phyloP scores from a whole-genome alignment of 345 rosid species.

The Corchorus olitorius region DNA sequence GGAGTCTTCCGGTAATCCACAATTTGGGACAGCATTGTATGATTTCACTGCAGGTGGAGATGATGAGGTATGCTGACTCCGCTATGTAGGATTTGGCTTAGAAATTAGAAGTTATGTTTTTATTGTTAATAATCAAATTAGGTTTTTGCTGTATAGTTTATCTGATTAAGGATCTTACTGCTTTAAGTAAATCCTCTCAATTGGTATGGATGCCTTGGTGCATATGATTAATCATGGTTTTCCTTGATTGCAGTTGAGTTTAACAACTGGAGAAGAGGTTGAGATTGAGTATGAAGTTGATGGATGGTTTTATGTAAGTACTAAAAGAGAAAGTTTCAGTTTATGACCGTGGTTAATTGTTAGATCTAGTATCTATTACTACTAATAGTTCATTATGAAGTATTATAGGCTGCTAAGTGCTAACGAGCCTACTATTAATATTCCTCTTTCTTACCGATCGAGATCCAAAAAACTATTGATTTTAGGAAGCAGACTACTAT shows the following conservation, averaged over 20 bases:
- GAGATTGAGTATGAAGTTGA: conserved; percentile 97
- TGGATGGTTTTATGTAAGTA: conserved; percentile 98
- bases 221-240: conserved; percentile 14
- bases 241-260: conserved; percentile 70
- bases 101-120: too few species aligned
- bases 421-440: too few species aligned
- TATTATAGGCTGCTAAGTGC: too few species aligned
- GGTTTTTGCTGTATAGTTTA: background rate
- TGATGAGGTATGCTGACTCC: conserved; percentile 67
- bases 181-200: background rate
- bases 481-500: background rate
- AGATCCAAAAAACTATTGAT: too few species aligned
- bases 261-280: conserved; percentile 90
- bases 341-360: background rate
- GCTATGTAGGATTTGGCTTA: background rate
- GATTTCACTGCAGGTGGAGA: conserved; percentile 99
- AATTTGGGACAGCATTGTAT: conserved; percentile 81
- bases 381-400: background rate
- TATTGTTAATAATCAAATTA: background rate
- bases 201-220: background rate
- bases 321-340: background rate
- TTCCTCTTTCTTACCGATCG: too few species aligned
- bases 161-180: background rate
- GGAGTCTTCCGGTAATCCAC: conserved; percentile 60
- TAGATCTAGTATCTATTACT: background rate